Conservation (phyloP, 257 asterid genomes). For the Solanum commersonii region DNA sequence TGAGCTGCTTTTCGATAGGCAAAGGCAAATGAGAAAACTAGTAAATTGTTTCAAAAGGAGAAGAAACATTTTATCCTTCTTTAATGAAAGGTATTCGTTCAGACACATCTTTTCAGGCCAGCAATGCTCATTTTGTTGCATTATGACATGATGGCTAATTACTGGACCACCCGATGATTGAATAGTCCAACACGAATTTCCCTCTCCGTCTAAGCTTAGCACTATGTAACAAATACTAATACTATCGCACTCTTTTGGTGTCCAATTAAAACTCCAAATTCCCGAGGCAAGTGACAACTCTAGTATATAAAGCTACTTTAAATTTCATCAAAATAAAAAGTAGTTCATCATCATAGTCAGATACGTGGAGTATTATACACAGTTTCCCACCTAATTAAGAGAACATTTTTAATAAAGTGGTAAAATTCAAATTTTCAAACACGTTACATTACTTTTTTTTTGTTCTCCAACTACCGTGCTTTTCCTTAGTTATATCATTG, state of each 20-base stretch:
- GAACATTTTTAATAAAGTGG: not conserved
- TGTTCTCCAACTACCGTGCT: not conserved
- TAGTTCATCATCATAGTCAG: not conserved
- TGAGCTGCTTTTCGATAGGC: not conserved
- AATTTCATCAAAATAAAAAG: not conserved
- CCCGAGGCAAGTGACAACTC: not conserved
- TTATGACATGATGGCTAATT: not conserved
- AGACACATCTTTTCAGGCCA: not conserved
- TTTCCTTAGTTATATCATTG: not conserved
- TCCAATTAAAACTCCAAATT: not conserved
- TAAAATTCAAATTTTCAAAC: not conserved
- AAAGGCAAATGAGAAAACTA: not conserved
- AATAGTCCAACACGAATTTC: not conserved
- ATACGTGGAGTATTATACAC: not conserved
- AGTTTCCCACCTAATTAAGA: not conserved
- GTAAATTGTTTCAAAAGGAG: not conserved
- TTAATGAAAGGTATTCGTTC: not conserved
- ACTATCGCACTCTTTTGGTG: not conserved
- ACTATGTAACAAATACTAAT: not conserved
- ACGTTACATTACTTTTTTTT: not conserved
- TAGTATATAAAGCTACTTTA: not conserved
- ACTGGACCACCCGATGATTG: not conserved
- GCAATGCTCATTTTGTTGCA: not conserved
- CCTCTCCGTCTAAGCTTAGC: not conserved
- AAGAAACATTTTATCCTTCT: not conserved